These are phyloP conservation scores for Penicillium sp. DNA, from an alignment of 2,329 filamentous ascomycete genomes.

Conservation along the genomic window DNA sequence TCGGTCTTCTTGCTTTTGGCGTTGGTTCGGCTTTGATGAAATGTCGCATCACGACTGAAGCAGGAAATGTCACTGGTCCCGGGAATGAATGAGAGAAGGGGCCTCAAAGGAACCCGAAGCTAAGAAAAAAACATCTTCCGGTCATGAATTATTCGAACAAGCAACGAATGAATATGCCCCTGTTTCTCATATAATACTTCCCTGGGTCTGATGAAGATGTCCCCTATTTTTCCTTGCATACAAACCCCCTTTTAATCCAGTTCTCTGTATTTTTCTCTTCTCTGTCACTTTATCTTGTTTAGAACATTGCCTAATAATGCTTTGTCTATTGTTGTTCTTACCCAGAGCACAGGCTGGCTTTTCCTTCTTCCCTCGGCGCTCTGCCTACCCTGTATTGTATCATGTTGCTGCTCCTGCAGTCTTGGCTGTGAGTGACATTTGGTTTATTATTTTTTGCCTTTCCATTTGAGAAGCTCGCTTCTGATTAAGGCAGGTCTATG, in stretches of 20 bases:
- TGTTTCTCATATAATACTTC: constrained; percentile 16
- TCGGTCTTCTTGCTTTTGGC: constrained; percentile 8
- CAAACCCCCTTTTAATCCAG: constrained; percentile 8
- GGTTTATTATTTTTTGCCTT: not conserved
- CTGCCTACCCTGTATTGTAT: not conserved
- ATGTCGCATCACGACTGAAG: constrained; percentile 5
- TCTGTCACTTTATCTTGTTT: constrained; percentile 18
- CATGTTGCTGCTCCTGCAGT: not conserved
- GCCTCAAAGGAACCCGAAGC: constrained; percentile 2
- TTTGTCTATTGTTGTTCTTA: constrained; percentile 2
- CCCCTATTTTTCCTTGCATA: constrained; percentile 13
- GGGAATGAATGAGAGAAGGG: constrained; percentile 5
- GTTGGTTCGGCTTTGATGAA: constrained; percentile 15
- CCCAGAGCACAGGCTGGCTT: constrained; percentile 10
- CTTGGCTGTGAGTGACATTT: not conserved
- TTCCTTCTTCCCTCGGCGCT: not conserved
- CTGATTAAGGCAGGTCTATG: constrained; percentile 3
- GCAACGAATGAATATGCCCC: constrained; percentile 31
- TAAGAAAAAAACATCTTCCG: constrained; percentile 14
- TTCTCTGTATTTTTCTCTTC: constrained; percentile 12
- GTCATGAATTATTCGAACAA: constrained; percentile 27
- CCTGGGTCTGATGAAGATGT: constrained; percentile 5
- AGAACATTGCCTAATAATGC: constrained; percentile 23
- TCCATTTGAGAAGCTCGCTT: not conserved
- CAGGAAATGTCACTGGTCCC: constrained; percentile 3